Evolutionary conservation across 1,284 basidiomycete species (phyloP), one percentile per base, ranked within the genome.

Genomic region (Neolentinus lepideus): DNA sequence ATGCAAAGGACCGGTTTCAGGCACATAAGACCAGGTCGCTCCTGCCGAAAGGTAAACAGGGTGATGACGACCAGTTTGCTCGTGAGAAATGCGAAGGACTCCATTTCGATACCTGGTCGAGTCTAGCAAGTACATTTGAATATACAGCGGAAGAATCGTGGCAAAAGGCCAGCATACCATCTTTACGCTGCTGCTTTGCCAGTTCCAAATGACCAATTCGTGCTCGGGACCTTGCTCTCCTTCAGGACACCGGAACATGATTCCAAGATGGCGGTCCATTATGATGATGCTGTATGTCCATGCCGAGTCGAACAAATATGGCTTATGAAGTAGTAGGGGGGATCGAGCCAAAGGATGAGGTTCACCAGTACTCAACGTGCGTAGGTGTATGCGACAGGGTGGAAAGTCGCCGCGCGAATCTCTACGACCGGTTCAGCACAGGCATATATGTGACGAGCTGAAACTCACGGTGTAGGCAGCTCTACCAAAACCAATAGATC

Each of bases 401-500:
- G 38, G 38, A 21, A 43, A 43, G 38, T 43, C 38, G 6, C 38
- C 38, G 19, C 19, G 6, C 16, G 38, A 21, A n/a, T 43, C 38
- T n/a, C 38, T 43, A 16, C 16, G 12, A 3, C 16, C 6, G 38
- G 6, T 21, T 43, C 8, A 43, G 38, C 8, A 21, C 12, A 6
- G 16, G 16, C 12, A 16, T 16, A 21, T n/a, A 43, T 21, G 29
- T n/a, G n/a, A n/a, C 38, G 38, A 16, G 12, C 3, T n/a, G 16
- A 21, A 21, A 43, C 38, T 43, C 19, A 43, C 38, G 38, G 38
- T 21, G n/a, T 47, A 24, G 36, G 43, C 31, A 36, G 16, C 45
- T 57, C 51, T 16, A 64, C 52, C 4, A 57, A 51, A 1, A 66
- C 57, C 12, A 67, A 58, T 33, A 67, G 58, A 55, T 67, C 60